phyloP scores from a whole-genome alignment of 1,139 yeast genomes.

The Pichia sp. region DNA sequence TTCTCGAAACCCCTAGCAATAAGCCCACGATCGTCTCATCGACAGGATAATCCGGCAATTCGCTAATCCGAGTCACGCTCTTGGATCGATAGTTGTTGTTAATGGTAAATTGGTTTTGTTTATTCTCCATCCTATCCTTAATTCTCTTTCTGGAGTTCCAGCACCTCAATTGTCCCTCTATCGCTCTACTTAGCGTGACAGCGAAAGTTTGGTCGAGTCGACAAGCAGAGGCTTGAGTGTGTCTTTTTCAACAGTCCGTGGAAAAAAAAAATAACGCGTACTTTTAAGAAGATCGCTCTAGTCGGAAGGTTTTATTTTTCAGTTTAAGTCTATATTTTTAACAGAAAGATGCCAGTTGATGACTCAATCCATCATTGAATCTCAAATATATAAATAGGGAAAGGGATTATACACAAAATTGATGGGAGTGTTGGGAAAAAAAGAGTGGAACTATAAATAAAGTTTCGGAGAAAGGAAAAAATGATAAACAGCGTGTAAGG shows the following conservation, averaged over 20 bases:
- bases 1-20: conserved; percentile 14
- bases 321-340: conserved; percentile 16
- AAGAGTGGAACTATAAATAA: conserved; percentile 1
- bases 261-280: no score
- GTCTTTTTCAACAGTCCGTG: no score
- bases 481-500: conserved; percentile 3
- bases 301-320: neutral
- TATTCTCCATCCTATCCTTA: neutral
- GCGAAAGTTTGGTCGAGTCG: no score
- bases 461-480: neutral
- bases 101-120: neutral
- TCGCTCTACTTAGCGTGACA: no score
- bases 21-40: conserved; percentile 3
- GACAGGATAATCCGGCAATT: neutral
- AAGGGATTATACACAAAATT: conserved; percentile 11
- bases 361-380: conserved; percentile 24
- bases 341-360: conserved; percentile 26
- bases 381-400: conserved; percentile 15
- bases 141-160: no score
- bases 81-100: neutral
- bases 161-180: no score
- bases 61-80: neutral
- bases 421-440: conserved; percentile 11
- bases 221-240: no score
- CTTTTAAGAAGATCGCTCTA: no score